Evolutionary conservation across 2,329 filamentous ascomycete species (phyloP).

Genomic region (Diaporthe vaccinii): DNA sequence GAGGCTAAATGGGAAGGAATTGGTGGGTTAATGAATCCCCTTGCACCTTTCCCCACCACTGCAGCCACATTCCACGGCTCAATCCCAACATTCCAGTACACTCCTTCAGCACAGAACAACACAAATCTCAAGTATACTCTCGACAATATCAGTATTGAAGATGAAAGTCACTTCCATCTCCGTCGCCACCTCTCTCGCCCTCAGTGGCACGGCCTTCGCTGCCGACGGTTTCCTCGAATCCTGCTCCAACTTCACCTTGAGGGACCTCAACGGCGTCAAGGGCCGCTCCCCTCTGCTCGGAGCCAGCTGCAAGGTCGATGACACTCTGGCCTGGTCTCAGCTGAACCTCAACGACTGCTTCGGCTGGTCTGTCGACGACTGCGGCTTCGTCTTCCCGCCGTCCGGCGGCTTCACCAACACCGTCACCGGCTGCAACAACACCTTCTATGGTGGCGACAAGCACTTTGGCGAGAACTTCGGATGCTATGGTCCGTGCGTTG

Average conservation of each 20-base stretch:
- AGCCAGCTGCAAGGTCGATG: neutral
- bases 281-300: neutral
- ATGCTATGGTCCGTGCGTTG: neutral
- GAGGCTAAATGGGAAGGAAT: neutral
- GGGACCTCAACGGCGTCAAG: neutral
- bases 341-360: constrained; percentile 19
- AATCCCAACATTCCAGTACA: neutral
- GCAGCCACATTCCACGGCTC: neutral
- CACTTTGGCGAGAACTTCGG: constrained; percentile 12
- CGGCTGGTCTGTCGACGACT: neutral
- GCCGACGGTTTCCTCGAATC: neutral
- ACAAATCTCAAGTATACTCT: neutral
- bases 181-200: neutral
- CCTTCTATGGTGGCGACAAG: neutral
- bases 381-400: neutral
- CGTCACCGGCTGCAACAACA: neutral
- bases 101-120: neutral
- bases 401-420: neutral
- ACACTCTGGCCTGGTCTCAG: neutral
- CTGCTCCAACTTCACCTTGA: constrained; percentile 1
- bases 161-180: neutral
- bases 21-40: neutral
- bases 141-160: neutral
- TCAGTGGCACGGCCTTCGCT: neutral
- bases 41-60: neutral